Conservation (phyloP, 768 basidiomycete genomes). For the Pleurotus giganteus region DNA sequence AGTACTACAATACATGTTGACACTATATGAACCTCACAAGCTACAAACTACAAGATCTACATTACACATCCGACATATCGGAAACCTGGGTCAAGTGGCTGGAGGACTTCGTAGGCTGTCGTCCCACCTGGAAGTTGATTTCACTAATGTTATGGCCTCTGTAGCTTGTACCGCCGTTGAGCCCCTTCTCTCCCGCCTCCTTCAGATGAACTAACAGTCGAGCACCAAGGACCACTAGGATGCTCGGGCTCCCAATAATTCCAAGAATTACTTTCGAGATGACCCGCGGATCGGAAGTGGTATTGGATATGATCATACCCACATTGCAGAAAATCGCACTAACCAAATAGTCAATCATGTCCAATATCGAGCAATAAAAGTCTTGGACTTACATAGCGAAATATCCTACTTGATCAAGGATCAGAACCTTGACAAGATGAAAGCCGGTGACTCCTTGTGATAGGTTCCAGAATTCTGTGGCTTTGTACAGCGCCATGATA, state of each 20-base stretch:
- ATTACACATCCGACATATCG: neutral
- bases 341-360: neutral
- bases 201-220: conserved; percentile 5
- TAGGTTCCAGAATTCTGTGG: conserved; percentile 6
- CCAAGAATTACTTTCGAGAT: conserved; percentile 6
- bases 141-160: neutral
- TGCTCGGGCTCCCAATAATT: conserved; percentile 1
- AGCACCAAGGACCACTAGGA: conserved; percentile 2
- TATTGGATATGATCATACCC: conserved; percentile 7
- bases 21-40: too few species aligned
- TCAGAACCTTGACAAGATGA: conserved; percentile 1
- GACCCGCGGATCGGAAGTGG: conserved; percentile 3
- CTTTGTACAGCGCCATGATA: conserved; percentile 6
- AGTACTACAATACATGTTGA: too few species aligned
- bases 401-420: conserved; percentile 1
- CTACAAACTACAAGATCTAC: too few species aligned
- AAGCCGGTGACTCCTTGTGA: conserved; percentile 5
- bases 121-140: neutral
- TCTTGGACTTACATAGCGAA: conserved; percentile 2
- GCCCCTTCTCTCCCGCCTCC: conserved; percentile 1
- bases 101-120: neutral
- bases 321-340: conserved; percentile 9
- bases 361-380: neutral
- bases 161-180: conserved; percentile 6
- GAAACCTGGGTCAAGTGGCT: neutral